Evolutionary conservation across 169 alveolate genomes (phyloP).

Genomic region (Toxoplasma gondii): DNA sequence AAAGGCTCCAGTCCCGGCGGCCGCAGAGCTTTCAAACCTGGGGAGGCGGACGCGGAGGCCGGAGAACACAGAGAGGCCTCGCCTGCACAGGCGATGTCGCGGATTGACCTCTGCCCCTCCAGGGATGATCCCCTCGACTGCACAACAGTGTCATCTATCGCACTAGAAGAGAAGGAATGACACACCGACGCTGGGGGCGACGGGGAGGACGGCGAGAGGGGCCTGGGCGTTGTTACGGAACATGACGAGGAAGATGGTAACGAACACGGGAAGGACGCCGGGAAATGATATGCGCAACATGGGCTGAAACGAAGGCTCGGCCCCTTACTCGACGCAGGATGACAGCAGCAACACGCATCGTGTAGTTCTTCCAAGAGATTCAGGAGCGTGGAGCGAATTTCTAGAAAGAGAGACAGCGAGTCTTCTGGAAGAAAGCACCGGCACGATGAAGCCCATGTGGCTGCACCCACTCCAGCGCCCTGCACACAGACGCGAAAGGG

Average conservation of each 20-base stretch:
- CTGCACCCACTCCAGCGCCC: neutral
- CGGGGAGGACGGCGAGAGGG: neutral
- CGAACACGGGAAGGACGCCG: neutral
- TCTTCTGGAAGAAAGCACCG: slow-evolving; percentile 46
- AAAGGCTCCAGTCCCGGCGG: slow-evolving; percentile 18
- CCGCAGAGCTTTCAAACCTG: neutral
- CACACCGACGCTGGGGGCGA: neutral
- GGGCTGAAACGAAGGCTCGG: slow-evolving; percentile 9
- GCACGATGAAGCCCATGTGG: neutral
- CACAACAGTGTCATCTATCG: neutral
- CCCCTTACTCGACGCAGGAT: slow-evolving; percentile 47
- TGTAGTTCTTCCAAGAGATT: slow-evolving; percentile 64
- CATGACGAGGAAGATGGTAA: neutral
- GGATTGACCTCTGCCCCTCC: no score
- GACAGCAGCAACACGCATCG: slow-evolving; percentile 63
- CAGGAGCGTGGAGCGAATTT: slow-evolving; percentile 47
- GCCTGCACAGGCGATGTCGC: neutral
- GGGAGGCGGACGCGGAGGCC: neutral
- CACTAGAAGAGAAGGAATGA: neutral
- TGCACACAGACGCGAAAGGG: neutral
- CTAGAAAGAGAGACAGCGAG: slow-evolving; percentile 54
- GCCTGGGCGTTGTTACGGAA: neutral
- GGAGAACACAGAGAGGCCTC: neutral
- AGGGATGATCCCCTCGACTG: neutral
- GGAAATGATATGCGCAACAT: slow-evolving; percentile 40